Conservation (phyloP, 2,329 filamentous ascomycete species). For the Pseudopithomyces chartarum region DNA sequence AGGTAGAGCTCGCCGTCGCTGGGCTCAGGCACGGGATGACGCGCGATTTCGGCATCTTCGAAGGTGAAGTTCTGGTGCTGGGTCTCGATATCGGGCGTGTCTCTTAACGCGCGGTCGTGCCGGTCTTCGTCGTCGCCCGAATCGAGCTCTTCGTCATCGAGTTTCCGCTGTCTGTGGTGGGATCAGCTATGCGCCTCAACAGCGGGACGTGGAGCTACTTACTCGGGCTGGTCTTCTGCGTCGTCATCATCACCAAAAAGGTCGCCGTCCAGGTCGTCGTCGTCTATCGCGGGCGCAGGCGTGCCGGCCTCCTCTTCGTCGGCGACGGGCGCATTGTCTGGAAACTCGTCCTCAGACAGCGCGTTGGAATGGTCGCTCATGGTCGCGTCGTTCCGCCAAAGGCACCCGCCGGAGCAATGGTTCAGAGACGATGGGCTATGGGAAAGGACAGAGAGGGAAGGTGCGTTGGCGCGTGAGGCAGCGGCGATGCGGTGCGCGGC, state of each 20-base stretch:
- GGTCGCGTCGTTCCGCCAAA: slow-evolving; percentile 10
- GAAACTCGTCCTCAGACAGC: slow-evolving; percentile 42
- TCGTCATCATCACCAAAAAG: slow-evolving; percentile 43
- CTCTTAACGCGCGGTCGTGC: slow-evolving; percentile 61
- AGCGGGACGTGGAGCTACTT: slow-evolving; percentile 30
- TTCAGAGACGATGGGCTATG: no score
- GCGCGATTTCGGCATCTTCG: slow-evolving; percentile 67
- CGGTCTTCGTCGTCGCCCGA: slow-evolving; percentile 67
- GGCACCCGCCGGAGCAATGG: neutral
- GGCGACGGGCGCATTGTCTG: slow-evolving; percentile 35
- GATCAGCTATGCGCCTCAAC: slow-evolving; percentile 16
- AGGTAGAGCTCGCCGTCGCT: slow-evolving; percentile 75
- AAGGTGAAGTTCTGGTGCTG: slow-evolving; percentile 62
- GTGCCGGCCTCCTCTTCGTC: slow-evolving; percentile 36
- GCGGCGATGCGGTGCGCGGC: neutral
- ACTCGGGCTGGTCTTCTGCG: slow-evolving; percentile 37
- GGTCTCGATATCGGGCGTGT: slow-evolving; percentile 52
- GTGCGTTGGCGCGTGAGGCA: neutral
- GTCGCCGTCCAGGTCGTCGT: slow-evolving; percentile 53
- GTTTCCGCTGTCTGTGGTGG: slow-evolving; percentile 48
- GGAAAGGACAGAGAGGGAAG: no score
- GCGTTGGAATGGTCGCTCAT: slow-evolving; percentile 41
- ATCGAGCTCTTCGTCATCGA: slow-evolving; percentile 68
- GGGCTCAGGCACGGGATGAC: slow-evolving; percentile 73
- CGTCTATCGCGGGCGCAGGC: slow-evolving; percentile 45